phyloP scores from a whole-genome alignment of 495 filamentous ascomycete genomes.

The Penicillium robsamsonii region DNA sequence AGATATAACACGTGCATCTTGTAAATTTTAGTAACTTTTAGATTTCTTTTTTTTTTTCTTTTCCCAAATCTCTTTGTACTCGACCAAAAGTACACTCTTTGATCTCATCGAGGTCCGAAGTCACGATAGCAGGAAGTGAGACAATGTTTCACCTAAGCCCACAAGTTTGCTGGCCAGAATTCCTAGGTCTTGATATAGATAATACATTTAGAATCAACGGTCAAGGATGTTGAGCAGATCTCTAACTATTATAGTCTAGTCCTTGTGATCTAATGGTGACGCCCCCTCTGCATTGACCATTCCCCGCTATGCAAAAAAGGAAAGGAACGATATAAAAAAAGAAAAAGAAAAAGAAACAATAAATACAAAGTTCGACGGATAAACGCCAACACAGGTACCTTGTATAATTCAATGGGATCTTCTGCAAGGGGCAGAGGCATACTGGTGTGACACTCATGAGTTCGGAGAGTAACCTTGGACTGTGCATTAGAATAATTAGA shows the following conservation, averaged over 20 bases:
- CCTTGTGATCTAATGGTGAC: constrained; percentile 2
- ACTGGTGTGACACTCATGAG: not conserved
- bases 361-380: constrained; percentile 15
- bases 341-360: constrained; percentile 13
- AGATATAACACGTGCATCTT: not conserved
- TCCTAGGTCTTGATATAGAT: not conserved
- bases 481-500: too few species aligned
- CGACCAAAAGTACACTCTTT: not conserved
- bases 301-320: constrained; percentile 16
- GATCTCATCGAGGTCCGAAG: not conserved
- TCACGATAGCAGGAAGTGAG: not conserved
- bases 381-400: not conserved
- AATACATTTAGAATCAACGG: not conserved
- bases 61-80: not conserved
- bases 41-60: not conserved
- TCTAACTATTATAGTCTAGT: not conserved
- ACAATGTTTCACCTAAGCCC: not conserved
- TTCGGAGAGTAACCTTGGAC: not conserved
- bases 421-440: not conserved
- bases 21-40: not conserved
- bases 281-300: constrained; percentile 13
- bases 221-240: not conserved
- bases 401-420: not conserved
- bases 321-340: constrained; percentile 11
- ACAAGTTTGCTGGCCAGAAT: not conserved